Conservation (phyloP, 495 filamentous ascomycete species). For the Aspergillus mulundensis region DNA sequence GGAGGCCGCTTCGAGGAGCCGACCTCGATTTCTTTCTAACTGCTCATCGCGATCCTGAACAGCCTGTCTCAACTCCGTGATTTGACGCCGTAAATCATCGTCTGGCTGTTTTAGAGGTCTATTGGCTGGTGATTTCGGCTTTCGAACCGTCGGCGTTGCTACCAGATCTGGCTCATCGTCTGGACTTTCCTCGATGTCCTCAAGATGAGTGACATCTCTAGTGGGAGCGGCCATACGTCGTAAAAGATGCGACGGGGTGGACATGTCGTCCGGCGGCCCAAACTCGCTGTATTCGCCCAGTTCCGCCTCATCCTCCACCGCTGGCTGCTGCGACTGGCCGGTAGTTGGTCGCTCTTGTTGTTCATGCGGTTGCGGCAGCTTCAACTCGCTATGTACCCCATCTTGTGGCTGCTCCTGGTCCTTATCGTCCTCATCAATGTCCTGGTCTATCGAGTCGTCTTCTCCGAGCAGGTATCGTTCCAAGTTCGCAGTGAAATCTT, state of each 20-base stretch:
- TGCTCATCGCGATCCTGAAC: constrained; percentile 39
- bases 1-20: constrained; percentile 36
- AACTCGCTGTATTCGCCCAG: constrained; percentile 44
- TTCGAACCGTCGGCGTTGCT: constrained; percentile 31
- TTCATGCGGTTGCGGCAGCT: constrained; percentile 1
- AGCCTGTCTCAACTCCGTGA: constrained; percentile 32
- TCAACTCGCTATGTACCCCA: background rate
- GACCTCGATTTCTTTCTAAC: constrained; percentile 29
- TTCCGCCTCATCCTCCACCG: constrained; percentile 35
- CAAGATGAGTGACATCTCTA: constrained; percentile 38
- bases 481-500: constrained; percentile 50
- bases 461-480: constrained; percentile 47
- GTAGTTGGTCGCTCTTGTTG: constrained; percentile 4
- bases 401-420: constrained; percentile 12
- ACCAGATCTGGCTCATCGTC: constrained; percentile 24
- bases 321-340: constrained; percentile 26
- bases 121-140: constrained; percentile 17
- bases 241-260: constrained; percentile 44
- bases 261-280: constrained; percentile 45
- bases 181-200: constrained; percentile 40
- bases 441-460: constrained; percentile 23
- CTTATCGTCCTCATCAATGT: constrained; percentile 19
- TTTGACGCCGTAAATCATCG: constrained; percentile 31
- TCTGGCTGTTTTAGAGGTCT: constrained; percentile 19
- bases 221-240: constrained; percentile 25